Evolutionary conservation across 1,284 basidiomycete genomes (phyloP).

Genomic region (Rugiboletus extremiorientalis): DNA sequence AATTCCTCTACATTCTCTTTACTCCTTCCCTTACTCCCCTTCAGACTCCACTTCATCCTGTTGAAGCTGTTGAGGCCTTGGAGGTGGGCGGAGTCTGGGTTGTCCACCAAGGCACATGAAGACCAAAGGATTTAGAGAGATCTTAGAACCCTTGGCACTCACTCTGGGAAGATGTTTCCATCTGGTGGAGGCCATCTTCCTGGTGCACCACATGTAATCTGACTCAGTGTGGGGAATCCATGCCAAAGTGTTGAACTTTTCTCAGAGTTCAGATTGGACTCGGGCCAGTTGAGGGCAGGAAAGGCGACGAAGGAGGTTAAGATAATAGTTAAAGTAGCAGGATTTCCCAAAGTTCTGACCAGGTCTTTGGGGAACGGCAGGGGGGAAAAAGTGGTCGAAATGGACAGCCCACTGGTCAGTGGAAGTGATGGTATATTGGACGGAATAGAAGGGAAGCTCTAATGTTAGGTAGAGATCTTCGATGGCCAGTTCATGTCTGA

Average conservation of each 20-base stretch:
- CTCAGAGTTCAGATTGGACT: background rate
- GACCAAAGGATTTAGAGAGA: background rate
- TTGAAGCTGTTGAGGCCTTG: background rate
- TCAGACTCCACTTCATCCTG: background rate
- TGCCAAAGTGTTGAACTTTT: background rate
- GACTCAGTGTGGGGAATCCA: background rate
- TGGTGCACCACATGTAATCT: background rate
- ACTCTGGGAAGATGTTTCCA: background rate
- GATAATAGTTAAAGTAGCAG: background rate
- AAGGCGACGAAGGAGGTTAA: background rate
- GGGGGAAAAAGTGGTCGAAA: background rate
- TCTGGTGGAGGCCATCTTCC: background rate
- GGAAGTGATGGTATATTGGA: background rate
- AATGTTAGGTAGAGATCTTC: background rate
- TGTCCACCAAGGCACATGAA: background rate
- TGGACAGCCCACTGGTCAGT: background rate
- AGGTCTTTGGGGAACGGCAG: background rate
- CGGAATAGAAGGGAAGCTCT: conserved; percentile 1
- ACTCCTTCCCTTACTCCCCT: too few species aligned
- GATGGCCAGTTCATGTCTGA: fast-evolving
- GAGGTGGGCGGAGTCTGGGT: background rate
- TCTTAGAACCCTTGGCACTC: background rate
- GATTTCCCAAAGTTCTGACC: background rate
- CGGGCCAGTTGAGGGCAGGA: background rate
- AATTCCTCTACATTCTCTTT: too few species aligned